These are phyloP conservation scores for Miscanthus sacchariflorus DNA, from an alignment of 202 grass and related monocot genomes.

Conservation along the genomic window DNA sequence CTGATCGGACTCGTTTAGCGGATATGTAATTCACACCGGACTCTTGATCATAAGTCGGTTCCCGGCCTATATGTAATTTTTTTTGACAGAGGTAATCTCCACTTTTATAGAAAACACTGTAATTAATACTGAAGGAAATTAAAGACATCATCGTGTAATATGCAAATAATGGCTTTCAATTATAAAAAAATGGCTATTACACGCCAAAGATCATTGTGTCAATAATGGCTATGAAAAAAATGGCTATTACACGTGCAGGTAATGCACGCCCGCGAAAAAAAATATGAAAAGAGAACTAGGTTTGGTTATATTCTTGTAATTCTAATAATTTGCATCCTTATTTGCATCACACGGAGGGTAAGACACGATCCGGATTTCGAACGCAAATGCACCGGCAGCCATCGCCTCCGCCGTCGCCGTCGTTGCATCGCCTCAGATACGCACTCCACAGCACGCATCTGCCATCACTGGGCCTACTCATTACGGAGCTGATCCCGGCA, in stretches of 20 bases:
- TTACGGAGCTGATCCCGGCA: constrained; percentile 58
- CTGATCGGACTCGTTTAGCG: not conserved
- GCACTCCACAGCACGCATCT: constrained; percentile 61
- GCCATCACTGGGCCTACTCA: not conserved
- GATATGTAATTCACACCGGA: not conserved
- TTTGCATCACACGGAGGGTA: not conserved
- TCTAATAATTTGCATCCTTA: too few species aligned
- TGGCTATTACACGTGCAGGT: too few species aligned
- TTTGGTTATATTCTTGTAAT: too few species aligned
- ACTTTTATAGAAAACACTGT: not conserved
- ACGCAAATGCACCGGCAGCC: constrained; percentile 31
- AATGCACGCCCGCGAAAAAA: not conserved
- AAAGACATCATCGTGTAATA: not conserved
- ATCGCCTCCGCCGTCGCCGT: not conserved
- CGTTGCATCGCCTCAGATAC: constrained; percentile 44
- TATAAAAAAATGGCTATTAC: too few species aligned
- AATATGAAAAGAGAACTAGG: too few species aligned
- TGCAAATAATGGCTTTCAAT: not conserved
- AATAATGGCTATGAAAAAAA: not conserved
- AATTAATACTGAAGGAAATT: not conserved
- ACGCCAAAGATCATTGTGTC: not conserved
- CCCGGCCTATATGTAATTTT: too few species aligned
- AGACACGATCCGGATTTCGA: constrained; percentile 50
- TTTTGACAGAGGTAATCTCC: not conserved
- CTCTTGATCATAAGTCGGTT: not conserved